Evolutionary conservation across 306 rosid genomes (phyloP), one percentile per base, ranked within the genome.

Genomic region (Quercus cerris): DNA sequence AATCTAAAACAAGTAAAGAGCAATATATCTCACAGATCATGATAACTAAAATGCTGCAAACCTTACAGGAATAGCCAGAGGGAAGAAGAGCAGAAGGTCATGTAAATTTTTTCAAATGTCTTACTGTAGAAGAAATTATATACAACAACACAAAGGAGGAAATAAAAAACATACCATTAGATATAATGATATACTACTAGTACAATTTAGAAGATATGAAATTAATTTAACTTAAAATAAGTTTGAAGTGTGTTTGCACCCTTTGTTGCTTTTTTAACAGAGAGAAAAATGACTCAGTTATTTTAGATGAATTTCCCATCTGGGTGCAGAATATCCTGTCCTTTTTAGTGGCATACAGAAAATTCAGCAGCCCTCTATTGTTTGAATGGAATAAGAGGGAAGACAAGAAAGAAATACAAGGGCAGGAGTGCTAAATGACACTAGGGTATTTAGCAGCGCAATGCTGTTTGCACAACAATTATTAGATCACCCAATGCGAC

Each of bases 1-100:
- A 87, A 91, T 84, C 97, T 94, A 89, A n/a, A 76, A 70, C 61
- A 75, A 73, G 7, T 56, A 35, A 73, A 77, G 56, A 27, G 35
- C 13, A 57, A 41, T 6, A 61, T 74, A 76, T 31, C 59, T 19
- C 44, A 49, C 17, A 49, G 1, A 49, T 49, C 54, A 49, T 12
- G 15, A 49, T 49, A 49, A 49, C 54, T 49, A 49, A 4, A 49
- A 49, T 10, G 66, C 27, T 59, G 31, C 66, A 59, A n/a, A 67
- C 52, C 72, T 67, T 33, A 31, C 72, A 67, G 51, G 52, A 35
- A 67, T 19, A 9, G 72, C 49, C 4, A 18, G 20, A 19, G 51
- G 1, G 20, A 67, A 67, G 49, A 67, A 67, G 49, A 67, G 27
- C 25, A 67, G 27, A 67, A 67, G 11, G 35, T 35, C 17, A 19